Evolutionary conservation across 306 rosid genomes (phyloP).

Genomic region (Macrotyloma uniflorum): DNA sequence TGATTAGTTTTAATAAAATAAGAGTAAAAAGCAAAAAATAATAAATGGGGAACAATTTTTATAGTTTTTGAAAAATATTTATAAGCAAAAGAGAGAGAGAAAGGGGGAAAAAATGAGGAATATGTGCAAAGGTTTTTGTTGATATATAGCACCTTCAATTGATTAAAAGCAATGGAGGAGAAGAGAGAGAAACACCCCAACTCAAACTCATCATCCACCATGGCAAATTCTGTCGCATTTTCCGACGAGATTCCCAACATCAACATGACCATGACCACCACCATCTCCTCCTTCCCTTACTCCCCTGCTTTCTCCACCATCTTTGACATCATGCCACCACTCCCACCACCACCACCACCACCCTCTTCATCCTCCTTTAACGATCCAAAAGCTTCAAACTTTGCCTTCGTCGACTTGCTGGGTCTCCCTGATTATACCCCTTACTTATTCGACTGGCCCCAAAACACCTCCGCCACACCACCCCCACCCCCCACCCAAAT

Average conservation of each 20-base stretch:
- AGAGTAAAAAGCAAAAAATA: constrained; percentile 8
- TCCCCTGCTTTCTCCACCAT: constrained; percentile 12
- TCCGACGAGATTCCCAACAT: constrained; percentile 55
- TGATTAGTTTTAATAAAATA: not conserved
- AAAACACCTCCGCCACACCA: not conserved
- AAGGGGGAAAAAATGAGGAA: constrained; percentile 41
- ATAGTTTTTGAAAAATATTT: constrained; percentile 31
- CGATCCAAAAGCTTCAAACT: constrained; percentile 37
- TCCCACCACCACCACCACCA: constrained; percentile 29
- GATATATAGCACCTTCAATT: constrained; percentile 1
- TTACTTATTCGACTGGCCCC: constrained; percentile 56
- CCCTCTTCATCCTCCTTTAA: not conserved
- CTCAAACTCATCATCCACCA: constrained; percentile 16
- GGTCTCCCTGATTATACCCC: constrained; percentile 39
- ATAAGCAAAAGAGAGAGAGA: not conserved
- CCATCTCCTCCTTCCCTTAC: not conserved
- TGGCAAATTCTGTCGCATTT: constrained; percentile 56
- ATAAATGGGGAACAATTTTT: constrained; percentile 30
- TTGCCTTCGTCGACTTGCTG: constrained; percentile 57
- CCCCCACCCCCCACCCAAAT: constrained; percentile 5
- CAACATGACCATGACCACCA: not conserved
- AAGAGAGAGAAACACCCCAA: constrained; percentile 46
- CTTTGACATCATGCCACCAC: constrained; percentile 49
- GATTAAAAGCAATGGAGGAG: constrained; percentile 56
- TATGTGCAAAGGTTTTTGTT: constrained; percentile 43